Base-by-base conservation (phyloP, 345 rosid genomes). In the Eucalyptus tenuipes region DNA sequence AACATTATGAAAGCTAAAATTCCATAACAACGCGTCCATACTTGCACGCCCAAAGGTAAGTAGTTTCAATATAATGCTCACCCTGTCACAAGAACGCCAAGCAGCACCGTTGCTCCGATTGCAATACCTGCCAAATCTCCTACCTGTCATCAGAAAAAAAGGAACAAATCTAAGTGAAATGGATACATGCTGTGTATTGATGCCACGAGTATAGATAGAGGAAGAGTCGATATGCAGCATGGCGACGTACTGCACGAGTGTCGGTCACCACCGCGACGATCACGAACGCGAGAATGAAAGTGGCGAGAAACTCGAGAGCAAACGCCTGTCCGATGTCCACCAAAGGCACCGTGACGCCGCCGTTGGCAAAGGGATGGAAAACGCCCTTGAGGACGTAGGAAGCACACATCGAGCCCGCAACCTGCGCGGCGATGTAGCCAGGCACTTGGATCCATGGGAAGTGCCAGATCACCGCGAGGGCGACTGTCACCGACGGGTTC, bases 401-500 rank as follows among this genome's bases (percentile, higher is more conserved):
- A 17, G 92, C 91, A 57, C 89, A 55, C n/a, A 90, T 45, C 22
- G 93, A 89, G 44, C 88, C 91, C 6, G 68, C 87, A 25, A 89
- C 75, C 82, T 92, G 91, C 0, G 90, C 86, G 22, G 86, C 79
- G 45, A 92, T 49, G 66, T 92, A 87, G n/a, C 48, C 90, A 7
- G 90, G 88, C 13, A 92, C 95, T 88, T 91, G 91, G 87, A 27
- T 52, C 90, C 91, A 89, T 6, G 95, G 93, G 61, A 94, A 93
- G 55, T 90, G 90, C 45, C 87, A 86, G 7, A 86, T 88, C n/a
- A 89, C 79, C 0, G 93, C 94, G 45, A 94, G 90, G 42, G 94
- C 94, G 64, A 94, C 85, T 29, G 94, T 92, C 45, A 95, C 91
- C 27, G 94, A 94, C n/a, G 94, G 95, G 61, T 94, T 94, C 89